phyloP scores from a whole-genome alignment of 768 basidiomycete species.

The Phanerochaete sordida region DNA sequence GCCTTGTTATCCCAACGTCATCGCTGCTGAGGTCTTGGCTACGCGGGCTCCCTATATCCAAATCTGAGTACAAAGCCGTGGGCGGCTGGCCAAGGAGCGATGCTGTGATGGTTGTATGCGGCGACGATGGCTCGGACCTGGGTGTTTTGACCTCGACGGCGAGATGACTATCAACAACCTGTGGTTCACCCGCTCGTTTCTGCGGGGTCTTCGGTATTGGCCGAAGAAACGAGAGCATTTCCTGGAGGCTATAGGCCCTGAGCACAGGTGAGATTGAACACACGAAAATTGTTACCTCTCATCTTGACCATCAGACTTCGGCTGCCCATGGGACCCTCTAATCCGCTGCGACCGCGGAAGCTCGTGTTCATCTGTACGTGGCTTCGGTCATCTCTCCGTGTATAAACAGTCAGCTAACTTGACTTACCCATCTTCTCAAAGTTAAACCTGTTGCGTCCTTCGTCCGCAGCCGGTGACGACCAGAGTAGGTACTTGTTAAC shows the following conservation, averaged over 20 bases:
- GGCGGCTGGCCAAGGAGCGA: slow-evolving; percentile 36
- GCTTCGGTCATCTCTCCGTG: neutral
- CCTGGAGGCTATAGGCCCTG: neutral
- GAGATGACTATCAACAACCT: neutral
- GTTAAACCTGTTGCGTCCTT: slow-evolving; percentile 35
- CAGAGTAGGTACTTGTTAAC: slow-evolving; percentile 34
- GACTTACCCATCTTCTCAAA: slow-evolving; percentile 47
- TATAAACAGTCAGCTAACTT: slow-evolving; percentile 1
- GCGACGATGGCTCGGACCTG: slow-evolving; percentile 23
- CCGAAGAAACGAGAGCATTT: slow-evolving; percentile 2
- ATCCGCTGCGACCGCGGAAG: slow-evolving; percentile 51
- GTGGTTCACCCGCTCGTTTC: neutral
- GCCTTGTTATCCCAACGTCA: neutral
- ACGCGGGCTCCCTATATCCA: slow-evolving; percentile 15
- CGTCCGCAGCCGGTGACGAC: slow-evolving; percentile 41
- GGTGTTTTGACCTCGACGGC: slow-evolving; percentile 8
- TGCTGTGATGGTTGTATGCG: slow-evolving; percentile 17
- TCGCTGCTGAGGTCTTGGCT: slow-evolving; percentile 16
- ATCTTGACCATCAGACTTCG: too few relatives aligned
- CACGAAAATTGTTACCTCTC: too few relatives aligned
- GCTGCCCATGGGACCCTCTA: slow-evolving; percentile 29
- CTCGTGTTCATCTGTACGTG: slow-evolving; percentile 42
- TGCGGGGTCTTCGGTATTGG: neutral
- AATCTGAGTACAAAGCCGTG: slow-evolving; percentile 11
- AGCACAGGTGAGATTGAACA: too few relatives aligned